A percentile compares a stretch with the other conserved stretches of the same genome.
These are phyloP conservation scores for Cryphonectria radicalis DNA, from an alignment of 2,329 filamentous ascomycete genomes.

Conservation along the genomic window DNA sequence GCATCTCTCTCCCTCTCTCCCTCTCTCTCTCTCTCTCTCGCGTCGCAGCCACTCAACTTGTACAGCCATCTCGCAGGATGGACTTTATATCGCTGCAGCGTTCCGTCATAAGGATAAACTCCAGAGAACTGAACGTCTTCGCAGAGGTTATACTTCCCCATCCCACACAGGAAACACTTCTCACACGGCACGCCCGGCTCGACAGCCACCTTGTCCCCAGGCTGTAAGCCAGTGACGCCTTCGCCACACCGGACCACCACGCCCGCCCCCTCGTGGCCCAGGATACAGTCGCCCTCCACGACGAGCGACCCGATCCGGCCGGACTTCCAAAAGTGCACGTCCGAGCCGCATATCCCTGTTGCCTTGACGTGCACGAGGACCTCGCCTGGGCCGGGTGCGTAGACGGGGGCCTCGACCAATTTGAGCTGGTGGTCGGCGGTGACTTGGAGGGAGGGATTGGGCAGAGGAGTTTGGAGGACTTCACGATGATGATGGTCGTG, in stretches of 20 bases:
- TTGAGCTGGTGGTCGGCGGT: constrained; percentile 65
- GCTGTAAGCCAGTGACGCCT: constrained; percentile 55
- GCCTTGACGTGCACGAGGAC: constrained; percentile 65
- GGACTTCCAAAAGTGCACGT: constrained; percentile 71
- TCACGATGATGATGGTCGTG: constrained; percentile 9
- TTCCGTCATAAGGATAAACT: constrained; percentile 64
- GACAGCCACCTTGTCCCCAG: constrained; percentile 66
- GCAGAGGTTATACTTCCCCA: constrained; percentile 67
- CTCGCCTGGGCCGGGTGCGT: constrained; percentile 56
- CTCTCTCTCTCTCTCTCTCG: neutral
- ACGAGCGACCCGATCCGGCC: constrained; percentile 66
- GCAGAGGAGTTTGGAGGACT: constrained; percentile 32
- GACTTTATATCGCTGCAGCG: constrained; percentile 63
- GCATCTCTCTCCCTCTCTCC: neutral
- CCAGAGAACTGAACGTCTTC: constrained; percentile 64
- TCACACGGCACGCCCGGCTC: constrained; percentile 69
- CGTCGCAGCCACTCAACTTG: constrained; percentile 42
- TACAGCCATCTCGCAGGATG: constrained; percentile 66
- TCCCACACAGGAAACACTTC: constrained; percentile 61
- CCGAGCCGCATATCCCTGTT: constrained; percentile 69
- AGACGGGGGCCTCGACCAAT: constrained; percentile 59
- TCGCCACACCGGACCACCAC: constrained; percentile 61
- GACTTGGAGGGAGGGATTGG: constrained; percentile 61
- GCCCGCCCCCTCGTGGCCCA: constrained; percentile 68
- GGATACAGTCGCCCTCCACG: constrained; percentile 65